Evolutionary conservation across 306 rosid species (phyloP), one percentile per base, ranked within the genome.

Genomic region (Vigna radiata): DNA sequence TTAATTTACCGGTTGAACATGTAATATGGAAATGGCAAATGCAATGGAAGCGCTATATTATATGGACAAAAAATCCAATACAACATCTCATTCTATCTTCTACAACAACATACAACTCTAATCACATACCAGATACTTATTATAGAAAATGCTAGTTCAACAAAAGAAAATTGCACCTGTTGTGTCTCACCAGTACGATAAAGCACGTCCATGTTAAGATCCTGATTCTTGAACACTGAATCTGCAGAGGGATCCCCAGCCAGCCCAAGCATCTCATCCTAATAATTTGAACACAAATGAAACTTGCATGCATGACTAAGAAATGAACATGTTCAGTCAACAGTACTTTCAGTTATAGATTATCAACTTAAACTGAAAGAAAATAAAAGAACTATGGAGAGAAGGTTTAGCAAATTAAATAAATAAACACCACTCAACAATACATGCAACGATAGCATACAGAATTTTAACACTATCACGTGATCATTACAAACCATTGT

Each of bases 241-340:
- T 91, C 97, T 31, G 91, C 78, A 68, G 68, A 61, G 39, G 91
- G 87, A 41, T 90, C 96, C 7, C 61, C 84, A 10, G 91, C 93
- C 87, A 89, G 74, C 67, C 94, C 97, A 46, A 86, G 82, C 77
- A 94, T 82, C 82, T 92, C 98, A 84, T 94, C 97, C 98, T 94
- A 78, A 86, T 33, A 81, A 82, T 31, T 67, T 62, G 12, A 82
- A 69, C 77, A 63, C 81, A 56, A 71, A 37, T 5, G 39, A 70
- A 79, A n/a, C 61, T 43, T 33, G 25, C 49, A 77, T 36, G 13
- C 49, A 77, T 25, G 17, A 29, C 62, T 49, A 50, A 36, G 68
- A 21, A 76, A 70, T 4, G 8, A 70, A 53, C 23, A 59, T 18
- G 11, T 31, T 39, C 52, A 68, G 66, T 33, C 49, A 64, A 17